Evolutionary conservation across 257 asterid genomes (phyloP), one percentile per base, ranked within the genome.

Genomic region (Paulownia fortunei): DNA sequence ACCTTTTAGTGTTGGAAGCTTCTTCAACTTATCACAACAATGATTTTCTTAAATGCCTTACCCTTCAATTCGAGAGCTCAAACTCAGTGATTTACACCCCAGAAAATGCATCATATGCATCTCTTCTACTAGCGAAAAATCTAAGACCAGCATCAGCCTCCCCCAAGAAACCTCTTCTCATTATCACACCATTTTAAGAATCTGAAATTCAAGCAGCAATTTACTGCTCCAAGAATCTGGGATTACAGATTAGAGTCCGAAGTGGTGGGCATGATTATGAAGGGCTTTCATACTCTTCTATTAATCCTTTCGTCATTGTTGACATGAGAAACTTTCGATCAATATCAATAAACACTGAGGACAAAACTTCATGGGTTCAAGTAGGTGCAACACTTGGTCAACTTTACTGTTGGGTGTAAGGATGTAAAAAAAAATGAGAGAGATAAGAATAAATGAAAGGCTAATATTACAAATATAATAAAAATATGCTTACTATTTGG

Each of bases 131-230:
- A 12, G 16, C 34, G 15, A 24, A 11, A 27, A 73, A 73, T 42
- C 78, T 11, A 24, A 10, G 69, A 6, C 27, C 42, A 5, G 41
- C 4, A 1, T 0, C 69, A 39, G 41, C 23, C 55, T 56, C 37
- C 55, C 7, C 36, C 26, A 5, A 39, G 10, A 55, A 30, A 24
- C 78, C 78, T 7, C 5, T 10, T 5, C 37, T 73, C n/a, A 58
- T 73, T 27, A 16, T 56, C 13, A 58, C 69, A 3, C 78, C 78
- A 3, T 46, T 21, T 49, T 59, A 73, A 24, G 78, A 56, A 58
- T 73, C 78, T 10, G 69, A 73, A 58, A 73, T 73, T 15, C 78
- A 56, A 32, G 78, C 78, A 13, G 78, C 78, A 8, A 19, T 73
- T 21, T 58, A 37, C n/a, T 73, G 78, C 44, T 39, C 59, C 39